These are phyloP conservation scores for Podila epicladia DNA, from an alignment of 192 early-diverging fungal species.

Conservation along the genomic window DNA sequence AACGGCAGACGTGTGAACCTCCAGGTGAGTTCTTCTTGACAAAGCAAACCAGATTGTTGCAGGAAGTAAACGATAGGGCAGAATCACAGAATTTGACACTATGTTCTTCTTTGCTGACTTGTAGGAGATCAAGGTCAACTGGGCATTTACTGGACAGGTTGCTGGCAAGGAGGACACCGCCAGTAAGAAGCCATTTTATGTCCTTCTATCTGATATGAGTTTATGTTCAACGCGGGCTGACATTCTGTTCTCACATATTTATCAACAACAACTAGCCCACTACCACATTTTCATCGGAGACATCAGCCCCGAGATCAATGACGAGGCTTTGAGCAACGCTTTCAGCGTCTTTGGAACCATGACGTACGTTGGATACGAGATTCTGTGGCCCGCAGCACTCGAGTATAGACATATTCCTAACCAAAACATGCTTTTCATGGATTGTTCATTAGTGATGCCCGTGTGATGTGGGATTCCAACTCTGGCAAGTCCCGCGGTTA, in stretches of 20 bases:
- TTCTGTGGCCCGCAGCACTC: background rate
- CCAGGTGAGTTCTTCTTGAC: slow-evolving; percentile 52
- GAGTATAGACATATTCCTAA: background rate
- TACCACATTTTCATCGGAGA: slow-evolving; percentile 95
- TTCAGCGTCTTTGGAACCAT: slow-evolving; percentile 78
- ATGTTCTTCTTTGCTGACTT: background rate
- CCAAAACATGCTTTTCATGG: background rate
- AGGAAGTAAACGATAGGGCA: too few species aligned
- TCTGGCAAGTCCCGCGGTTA: slow-evolving; percentile 93
- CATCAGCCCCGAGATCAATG: slow-evolving; percentile 89
- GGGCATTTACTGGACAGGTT: slow-evolving; percentile 66
- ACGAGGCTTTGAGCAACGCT: slow-evolving; percentile 80
- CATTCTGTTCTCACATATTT: too few species aligned
- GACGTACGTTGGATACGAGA: slow-evolving; percentile 65
- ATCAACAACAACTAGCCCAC: slow-evolving; percentile 58
- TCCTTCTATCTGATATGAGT: background rate
- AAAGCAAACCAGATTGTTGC: too few species aligned
- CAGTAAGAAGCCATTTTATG: slow-evolving; percentile 34
- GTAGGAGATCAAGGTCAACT: slow-evolving; percentile 76
- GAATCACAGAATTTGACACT: too few species aligned
- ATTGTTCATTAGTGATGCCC: slow-evolving; percentile 73
- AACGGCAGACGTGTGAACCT: slow-evolving; percentile 77
- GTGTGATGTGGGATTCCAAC: slow-evolving; percentile 92
- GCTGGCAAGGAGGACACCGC: slow-evolving; percentile 74
- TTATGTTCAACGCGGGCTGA: too few species aligned